Evolutionary conservation across 2,329 filamentous ascomycete species (phyloP), one percentile per base, ranked within the genome.

Genomic region (Atkinsonella texensis): DNA sequence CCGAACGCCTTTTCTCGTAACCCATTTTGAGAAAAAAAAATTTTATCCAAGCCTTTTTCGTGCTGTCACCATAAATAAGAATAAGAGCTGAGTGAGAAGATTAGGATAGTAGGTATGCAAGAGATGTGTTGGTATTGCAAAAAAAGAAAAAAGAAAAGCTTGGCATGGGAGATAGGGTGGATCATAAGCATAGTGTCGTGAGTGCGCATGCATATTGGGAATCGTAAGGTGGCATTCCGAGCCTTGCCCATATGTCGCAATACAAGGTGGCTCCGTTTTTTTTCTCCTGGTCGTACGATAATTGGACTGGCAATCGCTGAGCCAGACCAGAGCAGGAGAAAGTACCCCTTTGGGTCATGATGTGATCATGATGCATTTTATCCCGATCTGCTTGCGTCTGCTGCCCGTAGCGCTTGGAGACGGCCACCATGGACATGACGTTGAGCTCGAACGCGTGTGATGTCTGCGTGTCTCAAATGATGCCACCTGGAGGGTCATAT

Each of bases 401-500:
- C 28, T 28, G 28, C 7, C 28, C 28, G 7, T 28, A 4, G 28
- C 28, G 28, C 35, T 38, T 38, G 8, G 11, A 38, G 35, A 38
- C 35, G 35, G 35, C 15, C 35, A 38, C 5, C 4, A 38, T 12
- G 3, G 12, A 38, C 9, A 5, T 38, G 35, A 38, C 15, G 6
- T 4, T 38, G 11, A 38, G 35, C 35, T 38, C 35, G 2, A 12
- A 38, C 3, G 11, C 18, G 11, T 4, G 20, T 44, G 7, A 7
- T 44, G 20, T 11, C 42, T 5, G 12, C 18, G 13, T 4, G n/a
- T 18, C 55, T 68, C 58, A 81, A 63, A 81, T 81, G 57, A 81
- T 81, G 43, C 78, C 78, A 41, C 78, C 78, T 2, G 78, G 78
- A 17, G 77, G 78, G 57, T 80, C 77, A 58, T 80, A 81, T 23